These are phyloP conservation scores for Scedosporium minutisporum DNA, from an alignment of 2,329 filamentous ascomycete genomes.

Conservation along the genomic window DNA sequence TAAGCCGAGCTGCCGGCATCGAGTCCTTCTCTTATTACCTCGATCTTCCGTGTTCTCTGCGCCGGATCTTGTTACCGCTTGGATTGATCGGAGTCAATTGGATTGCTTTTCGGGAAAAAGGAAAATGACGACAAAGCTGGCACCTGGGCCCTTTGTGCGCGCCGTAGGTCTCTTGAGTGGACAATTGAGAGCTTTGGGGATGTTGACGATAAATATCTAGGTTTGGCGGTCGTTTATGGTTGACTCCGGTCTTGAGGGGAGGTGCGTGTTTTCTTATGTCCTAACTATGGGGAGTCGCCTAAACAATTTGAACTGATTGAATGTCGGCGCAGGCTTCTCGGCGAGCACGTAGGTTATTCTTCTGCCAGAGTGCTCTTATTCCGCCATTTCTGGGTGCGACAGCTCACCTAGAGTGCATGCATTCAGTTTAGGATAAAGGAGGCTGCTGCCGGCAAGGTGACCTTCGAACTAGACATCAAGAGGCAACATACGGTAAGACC, in stretches of 20 bases:
- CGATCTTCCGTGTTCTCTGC: neutral
- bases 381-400: neutral
- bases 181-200: neutral
- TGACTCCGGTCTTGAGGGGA: conserved; percentile 80
- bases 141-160: conserved; percentile 26
- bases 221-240: conserved; percentile 78
- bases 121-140: conserved; percentile 4
- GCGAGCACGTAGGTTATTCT: conserved; percentile 24
- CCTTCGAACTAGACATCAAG: conserved; percentile 67
- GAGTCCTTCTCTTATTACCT: neutral
- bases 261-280: conserved; percentile 38
- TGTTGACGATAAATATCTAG: conserved; percentile 30
- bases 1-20: neutral
- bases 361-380: neutral
- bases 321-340: conserved; percentile 25
- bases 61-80: neutral
- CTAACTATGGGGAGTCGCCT: neutral
- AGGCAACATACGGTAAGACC: conserved; percentile 62
- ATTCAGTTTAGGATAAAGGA: conserved; percentile 55
- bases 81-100: too few relatives aligned
- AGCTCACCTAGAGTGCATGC: too few relatives aligned
- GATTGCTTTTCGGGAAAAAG: neutral
- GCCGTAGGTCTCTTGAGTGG: conserved; percentile 37
- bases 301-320: neutral
- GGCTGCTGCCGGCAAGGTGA: conserved; percentile 56